Evolutionary conservation across 169 alveolate species (phyloP).

Genomic region (Plasmodium berghei): DNA sequence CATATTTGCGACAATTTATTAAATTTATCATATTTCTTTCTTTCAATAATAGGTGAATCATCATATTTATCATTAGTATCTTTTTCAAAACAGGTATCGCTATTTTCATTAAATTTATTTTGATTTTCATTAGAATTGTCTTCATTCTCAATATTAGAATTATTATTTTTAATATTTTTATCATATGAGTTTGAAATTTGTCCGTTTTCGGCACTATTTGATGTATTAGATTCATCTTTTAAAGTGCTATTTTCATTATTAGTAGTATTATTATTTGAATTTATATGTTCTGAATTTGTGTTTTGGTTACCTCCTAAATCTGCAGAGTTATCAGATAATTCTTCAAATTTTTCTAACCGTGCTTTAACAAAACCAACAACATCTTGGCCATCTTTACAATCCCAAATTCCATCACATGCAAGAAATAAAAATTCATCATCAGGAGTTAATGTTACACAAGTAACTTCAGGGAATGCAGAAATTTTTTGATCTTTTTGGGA

Average conservation of each 20-base stretch:
- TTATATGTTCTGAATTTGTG: slow-evolving; percentile 7
- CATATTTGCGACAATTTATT: slow-evolving; percentile 85
- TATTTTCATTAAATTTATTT: slow-evolving; percentile 8
- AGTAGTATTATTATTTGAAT: slow-evolving; percentile 16
- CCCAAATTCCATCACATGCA: slow-evolving; percentile 99
- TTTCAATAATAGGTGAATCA: slow-evolving; percentile 79
- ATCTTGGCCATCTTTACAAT: slow-evolving; percentile 94
- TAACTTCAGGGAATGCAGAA: slow-evolving; percentile 95
- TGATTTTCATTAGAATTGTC: slow-evolving; percentile 10
- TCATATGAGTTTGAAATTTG: neutral
- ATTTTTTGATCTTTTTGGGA: slow-evolving; percentile 94
- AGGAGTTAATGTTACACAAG: slow-evolving; percentile 85
- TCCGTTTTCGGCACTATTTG: slow-evolving; percentile 8
- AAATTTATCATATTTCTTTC: slow-evolving; percentile 49
- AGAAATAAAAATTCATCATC: slow-evolving; percentile 96
- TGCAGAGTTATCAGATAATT: slow-evolving; percentile 13
- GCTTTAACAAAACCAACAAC: slow-evolving; percentile 91
- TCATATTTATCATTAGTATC: slow-evolving; percentile 51
- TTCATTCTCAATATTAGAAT: slow-evolving; percentile 4
- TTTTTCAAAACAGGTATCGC: neutral
- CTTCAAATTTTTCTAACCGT: slow-evolving; percentile 55
- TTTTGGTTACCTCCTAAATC: slow-evolving; percentile 12
- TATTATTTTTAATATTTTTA: slow-evolving; percentile 5
- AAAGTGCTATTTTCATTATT: slow-evolving; percentile 23
- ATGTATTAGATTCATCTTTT: slow-evolving; percentile 15